Base-by-base conservation (phyloP, 345 rosid species). In the Raphanus sativus region DNA sequence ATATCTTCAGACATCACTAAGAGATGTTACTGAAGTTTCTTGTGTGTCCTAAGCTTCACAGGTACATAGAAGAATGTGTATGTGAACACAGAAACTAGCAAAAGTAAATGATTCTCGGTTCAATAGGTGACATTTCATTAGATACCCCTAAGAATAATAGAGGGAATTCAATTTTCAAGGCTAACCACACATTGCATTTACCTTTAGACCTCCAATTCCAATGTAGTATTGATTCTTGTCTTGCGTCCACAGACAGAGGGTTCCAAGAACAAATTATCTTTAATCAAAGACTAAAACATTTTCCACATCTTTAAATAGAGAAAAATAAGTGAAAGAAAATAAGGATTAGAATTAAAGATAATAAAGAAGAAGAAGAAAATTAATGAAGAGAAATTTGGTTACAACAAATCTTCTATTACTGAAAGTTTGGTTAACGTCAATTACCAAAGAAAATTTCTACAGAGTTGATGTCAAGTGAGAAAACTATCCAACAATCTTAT, bases 1-100 rank as follows among this genome's bases (percentile, higher is more conserved):
- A 38, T 3, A 61, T 81, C 92, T 79, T 80, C 89, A 73, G 79
- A 56, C 89, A 88, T 87, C 72, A 69, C 42, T 56, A 56, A 75
- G 72, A 70, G 71, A 75, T 63, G 75, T 56, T 65, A 56, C 76
- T 70, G 56, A 79, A 74, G 67, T 33, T 77, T 65, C 38, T 64
- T 59, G 62, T 24, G 79, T 32, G 21, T 48, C 34, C 13, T 28
- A 8, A 71, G 67, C 55, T 73, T 75, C 73, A 74, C 79, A 59
- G 63, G 45, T 75, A 62, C 63, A 74, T 62, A 64, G 29, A 74
- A 69, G 75, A 79, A 50, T 50, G 56, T 50, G 55, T 54, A 5
- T 62, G 40, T 30, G 36, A 30, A 40, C 16, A 48, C 63, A 66
- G 66, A 64, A 70, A 64, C 71, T 64, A 65, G 15, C 67, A 65